phyloP scores from a whole-genome alignment of 148 eudicot species.

The Heliosperma pusillum region DNA sequence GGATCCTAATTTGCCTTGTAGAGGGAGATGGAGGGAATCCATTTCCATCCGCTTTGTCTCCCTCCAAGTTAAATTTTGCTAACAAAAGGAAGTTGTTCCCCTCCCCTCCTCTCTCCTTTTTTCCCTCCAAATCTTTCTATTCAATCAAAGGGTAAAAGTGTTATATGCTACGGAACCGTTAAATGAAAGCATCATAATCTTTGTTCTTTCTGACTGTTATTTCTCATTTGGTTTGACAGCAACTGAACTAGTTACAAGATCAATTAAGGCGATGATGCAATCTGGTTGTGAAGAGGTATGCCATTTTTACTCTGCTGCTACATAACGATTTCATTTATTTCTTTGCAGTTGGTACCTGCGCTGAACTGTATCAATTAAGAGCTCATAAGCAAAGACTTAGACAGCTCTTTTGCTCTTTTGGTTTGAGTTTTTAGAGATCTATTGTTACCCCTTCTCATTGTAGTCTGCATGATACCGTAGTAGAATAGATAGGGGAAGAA shows the following conservation, averaged over 20 bases:
- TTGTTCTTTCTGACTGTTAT: constrained; percentile 8
- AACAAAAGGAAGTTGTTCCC: no score
- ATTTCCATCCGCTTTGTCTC: no score
- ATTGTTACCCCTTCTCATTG: no score
- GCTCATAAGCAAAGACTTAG: not conserved
- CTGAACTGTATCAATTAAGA: not conserved
- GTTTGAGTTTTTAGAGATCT: not conserved
- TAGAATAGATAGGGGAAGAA: no score
- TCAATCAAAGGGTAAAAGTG: no score
- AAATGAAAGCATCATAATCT: not conserved
- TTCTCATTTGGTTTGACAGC: constrained; percentile 47
- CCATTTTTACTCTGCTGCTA: not conserved
- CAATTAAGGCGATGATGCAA: constrained; percentile 90
- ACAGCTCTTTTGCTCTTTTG: not conserved
- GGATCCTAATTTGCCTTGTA: no score
- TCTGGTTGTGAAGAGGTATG: constrained; percentile 98
- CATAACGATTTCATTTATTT: constrained; percentile 7
- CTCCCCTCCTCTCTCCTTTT: no score
- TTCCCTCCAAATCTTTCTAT: not conserved
- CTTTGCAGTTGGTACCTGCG: not conserved
- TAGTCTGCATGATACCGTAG: no score
- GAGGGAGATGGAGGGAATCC: no score
- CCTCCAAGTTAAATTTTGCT: no score
- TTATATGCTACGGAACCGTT: not conserved
- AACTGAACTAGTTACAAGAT: constrained; percentile 83